Evolutionary conservation across 306 rosid genomes (phyloP).

Genomic region (Inga oerstediana): DNA sequence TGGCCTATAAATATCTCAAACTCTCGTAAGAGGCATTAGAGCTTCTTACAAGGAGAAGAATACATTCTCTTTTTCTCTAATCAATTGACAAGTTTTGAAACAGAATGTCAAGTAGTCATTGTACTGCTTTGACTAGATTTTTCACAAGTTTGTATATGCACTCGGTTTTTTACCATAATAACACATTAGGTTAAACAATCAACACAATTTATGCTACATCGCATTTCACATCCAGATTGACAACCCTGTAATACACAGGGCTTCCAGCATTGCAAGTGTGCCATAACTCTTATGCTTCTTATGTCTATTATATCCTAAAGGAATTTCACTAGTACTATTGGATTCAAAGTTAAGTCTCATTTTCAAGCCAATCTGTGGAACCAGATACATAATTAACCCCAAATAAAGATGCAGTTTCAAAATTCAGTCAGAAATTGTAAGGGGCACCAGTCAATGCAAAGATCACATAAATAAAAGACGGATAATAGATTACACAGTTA

Average conservation of each 20-base stretch:
- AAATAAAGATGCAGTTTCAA: conserved; percentile 1
- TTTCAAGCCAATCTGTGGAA: not conserved
- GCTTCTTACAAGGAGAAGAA: not conserved
- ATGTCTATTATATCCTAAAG: not conserved
- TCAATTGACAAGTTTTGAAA: not conserved
- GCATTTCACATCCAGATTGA: not conserved
- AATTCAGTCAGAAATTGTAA: not conserved
- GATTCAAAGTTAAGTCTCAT: conserved; percentile 7
- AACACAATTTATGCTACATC: not conserved
- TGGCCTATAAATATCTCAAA: not conserved
- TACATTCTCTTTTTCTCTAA: not conserved
- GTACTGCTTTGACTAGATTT: not conserved
- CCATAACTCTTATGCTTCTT: not conserved
- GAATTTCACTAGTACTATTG: conserved; percentile 3
- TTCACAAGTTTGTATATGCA: not conserved
- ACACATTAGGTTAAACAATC: not conserved
- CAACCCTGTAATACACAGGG: not conserved
- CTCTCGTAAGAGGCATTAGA: not conserved
- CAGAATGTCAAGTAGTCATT: conserved; percentile 17
- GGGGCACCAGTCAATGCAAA: not conserved
- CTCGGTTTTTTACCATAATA: conserved; percentile 24
- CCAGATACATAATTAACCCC: conserved; percentile 5
- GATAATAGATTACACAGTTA: not conserved
- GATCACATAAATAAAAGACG: not conserved
- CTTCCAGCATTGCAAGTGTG: not conserved